These are phyloP conservation scores for Calonectria montana DNA, from an alignment of 2,329 filamentous ascomycete species.

Conservation along the genomic window DNA sequence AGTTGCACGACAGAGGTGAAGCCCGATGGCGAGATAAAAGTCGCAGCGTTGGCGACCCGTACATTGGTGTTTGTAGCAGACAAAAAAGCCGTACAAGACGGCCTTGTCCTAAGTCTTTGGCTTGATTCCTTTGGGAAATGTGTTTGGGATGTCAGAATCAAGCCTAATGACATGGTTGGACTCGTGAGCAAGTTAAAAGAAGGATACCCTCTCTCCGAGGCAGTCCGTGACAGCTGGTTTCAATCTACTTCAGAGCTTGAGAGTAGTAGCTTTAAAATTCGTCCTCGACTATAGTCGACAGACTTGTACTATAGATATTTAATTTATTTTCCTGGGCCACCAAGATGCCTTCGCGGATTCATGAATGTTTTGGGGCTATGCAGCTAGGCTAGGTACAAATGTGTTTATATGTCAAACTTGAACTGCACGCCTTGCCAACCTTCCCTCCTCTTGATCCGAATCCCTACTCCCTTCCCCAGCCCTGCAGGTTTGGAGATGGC, in stretches of 20 bases:
- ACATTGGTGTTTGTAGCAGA: neutral
- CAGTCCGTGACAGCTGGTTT: neutral
- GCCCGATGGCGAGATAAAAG: neutral
- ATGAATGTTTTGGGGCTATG: no score
- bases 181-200: neutral
- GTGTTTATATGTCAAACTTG: neutral
- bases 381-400: neutral
- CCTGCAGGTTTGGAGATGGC: constrained; percentile 9
- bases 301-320: neutral
- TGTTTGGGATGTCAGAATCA: neutral
- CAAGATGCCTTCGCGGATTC: no score
- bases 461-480: neutral
- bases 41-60: neutral
- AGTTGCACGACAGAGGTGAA: neutral
- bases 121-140: neutral
- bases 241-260: neutral
- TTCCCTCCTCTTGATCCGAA: neutral
- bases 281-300: neutral
- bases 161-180: neutral
- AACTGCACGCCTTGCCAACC: neutral
- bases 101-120: neutral
- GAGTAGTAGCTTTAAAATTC: neutral
- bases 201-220: neutral
- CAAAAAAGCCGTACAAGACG: neutral
- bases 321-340: neutral